phyloP scores from a whole-genome alignment of 441 rosid genomes.

The Pelargonium cotyledonis region DNA sequence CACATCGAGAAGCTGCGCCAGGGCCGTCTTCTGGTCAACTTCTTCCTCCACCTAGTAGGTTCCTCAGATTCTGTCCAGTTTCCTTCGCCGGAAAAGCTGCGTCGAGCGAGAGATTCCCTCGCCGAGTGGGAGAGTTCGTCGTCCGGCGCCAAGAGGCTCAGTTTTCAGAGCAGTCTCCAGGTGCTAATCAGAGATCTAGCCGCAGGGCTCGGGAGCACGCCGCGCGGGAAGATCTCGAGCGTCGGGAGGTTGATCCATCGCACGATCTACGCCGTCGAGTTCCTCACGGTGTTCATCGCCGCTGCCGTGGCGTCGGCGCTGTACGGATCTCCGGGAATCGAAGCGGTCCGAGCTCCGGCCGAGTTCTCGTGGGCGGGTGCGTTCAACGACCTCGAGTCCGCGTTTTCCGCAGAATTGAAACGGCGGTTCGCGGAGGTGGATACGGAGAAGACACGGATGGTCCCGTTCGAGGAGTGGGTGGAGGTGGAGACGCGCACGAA shows the following conservation, averaged over 20 bases:
- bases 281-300: slow-evolving; percentile 13
- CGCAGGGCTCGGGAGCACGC: background rate
- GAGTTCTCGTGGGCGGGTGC: slow-evolving; percentile 18
- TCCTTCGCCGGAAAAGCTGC: slow-evolving; percentile 8
- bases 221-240: background rate
- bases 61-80: background rate
- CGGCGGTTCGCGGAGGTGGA: background rate
- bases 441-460: background rate
- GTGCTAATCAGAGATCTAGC: slow-evolving; percentile 8
- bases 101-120: slow-evolving; percentile 12
- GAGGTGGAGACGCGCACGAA: slow-evolving; percentile 12
- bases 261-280: slow-evolving; percentile 7
- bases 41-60: background rate
- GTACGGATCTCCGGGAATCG: background rate
- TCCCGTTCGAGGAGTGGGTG: slow-evolving; percentile 2
- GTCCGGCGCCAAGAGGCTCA: background rate
- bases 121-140: background rate
- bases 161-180: background rate
- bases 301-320: slow-evolving; percentile 11
- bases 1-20: slow-evolving; percentile 4
- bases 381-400: slow-evolving; percentile 9
- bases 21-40: slow-evolving; percentile 1
- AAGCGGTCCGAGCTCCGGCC: background rate
- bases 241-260: slow-evolving; percentile 4
- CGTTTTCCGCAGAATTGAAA: slow-evolving; percentile 8